A percentile compares a stretch with the other conserved stretches of the same genome.
Evolutionary conservation across 2,329 filamentous ascomycete species (phyloP).

Genomic region (Sporothrix inflata): DNA sequence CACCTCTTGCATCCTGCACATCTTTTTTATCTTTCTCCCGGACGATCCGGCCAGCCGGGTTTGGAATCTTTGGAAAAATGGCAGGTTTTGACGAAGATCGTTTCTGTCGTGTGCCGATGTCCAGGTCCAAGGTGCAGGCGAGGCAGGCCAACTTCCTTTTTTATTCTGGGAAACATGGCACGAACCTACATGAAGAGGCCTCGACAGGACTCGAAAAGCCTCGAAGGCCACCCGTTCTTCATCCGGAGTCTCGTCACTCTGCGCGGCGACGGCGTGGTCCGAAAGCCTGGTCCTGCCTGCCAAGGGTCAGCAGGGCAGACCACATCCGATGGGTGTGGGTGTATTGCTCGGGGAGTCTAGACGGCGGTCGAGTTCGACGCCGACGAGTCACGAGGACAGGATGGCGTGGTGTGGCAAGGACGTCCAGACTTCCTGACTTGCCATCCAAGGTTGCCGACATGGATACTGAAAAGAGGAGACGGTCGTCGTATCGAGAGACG

Average conservation of each 20-base stretch:
- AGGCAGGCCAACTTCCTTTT: background rate
- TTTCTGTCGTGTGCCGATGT: background rate
- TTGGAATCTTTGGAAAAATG: background rate
- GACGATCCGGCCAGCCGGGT: background rate
- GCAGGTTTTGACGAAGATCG: background rate
- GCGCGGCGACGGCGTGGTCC: background rate
- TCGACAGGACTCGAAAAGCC: background rate
- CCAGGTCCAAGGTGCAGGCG: background rate
- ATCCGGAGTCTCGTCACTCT: background rate
- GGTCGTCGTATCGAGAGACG: background rate
- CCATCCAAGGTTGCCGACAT: background rate
- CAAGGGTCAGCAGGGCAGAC: background rate
- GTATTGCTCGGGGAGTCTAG: too few relatives aligned
- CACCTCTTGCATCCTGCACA: background rate
- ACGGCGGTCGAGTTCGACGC: too few relatives aligned
- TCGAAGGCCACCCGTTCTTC: background rate
- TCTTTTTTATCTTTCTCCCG: background rate
- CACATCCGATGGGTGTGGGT: too few relatives aligned
- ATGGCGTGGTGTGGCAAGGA: background rate
- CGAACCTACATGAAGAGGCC: background rate
- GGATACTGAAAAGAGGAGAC: slow-evolving; percentile 9
- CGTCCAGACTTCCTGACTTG: too few relatives aligned
- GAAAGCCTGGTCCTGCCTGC: too few relatives aligned
- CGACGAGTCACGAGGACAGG: too few relatives aligned
- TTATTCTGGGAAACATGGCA: background rate